Evolutionary conservation across 2,329 filamentous ascomycete species (phyloP).

Genomic region (Calonectria montana): DNA sequence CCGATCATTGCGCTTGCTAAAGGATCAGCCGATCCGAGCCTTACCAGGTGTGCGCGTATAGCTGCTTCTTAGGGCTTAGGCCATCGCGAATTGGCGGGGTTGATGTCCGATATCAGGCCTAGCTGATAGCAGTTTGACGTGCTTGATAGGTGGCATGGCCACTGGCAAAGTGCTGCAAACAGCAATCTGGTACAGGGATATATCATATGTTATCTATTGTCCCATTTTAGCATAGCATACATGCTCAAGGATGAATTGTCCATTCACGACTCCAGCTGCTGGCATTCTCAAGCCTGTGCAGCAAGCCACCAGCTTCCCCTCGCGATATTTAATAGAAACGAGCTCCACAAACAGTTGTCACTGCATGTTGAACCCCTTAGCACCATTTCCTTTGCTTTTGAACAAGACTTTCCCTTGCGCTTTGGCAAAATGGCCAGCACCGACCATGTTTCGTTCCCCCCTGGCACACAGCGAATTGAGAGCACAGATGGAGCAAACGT

Average conservation of each 20-base stretch:
- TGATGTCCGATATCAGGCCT: neutral
- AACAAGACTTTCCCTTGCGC: no score
- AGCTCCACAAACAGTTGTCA: neutral
- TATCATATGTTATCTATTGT: conserved; percentile 15
- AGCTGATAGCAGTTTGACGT: neutral
- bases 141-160: neutral
- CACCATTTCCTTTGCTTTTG: neutral
- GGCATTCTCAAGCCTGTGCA: neutral
- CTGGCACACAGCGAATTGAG: conserved; percentile 33
- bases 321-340: neutral
- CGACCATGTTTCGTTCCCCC: conserved; percentile 10
- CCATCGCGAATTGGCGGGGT: neutral
- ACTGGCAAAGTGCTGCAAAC: neutral
- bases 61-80: neutral
- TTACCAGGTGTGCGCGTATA: neutral
- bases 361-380: neutral
- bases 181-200: neutral
- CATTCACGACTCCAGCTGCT: neutral
- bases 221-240: conserved; percentile 13
- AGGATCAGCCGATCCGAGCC: neutral
- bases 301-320: neutral
- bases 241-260: neutral
- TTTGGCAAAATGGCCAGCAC: neutral
- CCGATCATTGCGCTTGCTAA: no score
- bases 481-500: conserved; percentile 25